Evolutionary conservation across 108 stramenopile genomes (phyloP).

Genomic region (Seminavis robusta): DNA sequence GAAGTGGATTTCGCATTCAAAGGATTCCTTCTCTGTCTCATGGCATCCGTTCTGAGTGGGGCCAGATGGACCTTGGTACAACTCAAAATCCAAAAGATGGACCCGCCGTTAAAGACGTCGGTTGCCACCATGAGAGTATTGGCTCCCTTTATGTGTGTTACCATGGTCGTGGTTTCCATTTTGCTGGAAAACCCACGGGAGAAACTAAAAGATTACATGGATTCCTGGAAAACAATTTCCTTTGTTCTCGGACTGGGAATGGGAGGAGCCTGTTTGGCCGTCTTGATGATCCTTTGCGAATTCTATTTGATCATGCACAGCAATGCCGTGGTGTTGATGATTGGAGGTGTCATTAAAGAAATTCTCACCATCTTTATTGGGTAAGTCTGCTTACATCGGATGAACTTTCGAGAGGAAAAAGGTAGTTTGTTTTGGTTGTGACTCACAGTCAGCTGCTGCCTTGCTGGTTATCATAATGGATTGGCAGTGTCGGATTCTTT

Average conservation of each 20-base stretch:
- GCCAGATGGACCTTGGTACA: constrained; percentile 87
- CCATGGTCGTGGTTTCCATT: constrained; percentile 63
- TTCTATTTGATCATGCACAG: constrained; percentile 83
- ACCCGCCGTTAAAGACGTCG: constrained; percentile 79
- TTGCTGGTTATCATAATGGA: background rate
- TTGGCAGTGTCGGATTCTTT: constrained; percentile 56
- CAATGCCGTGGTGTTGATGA: constrained; percentile 83
- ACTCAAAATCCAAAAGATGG: constrained; percentile 69
- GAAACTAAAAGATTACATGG: constrained; percentile 34
- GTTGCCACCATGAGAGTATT: constrained; percentile 80
- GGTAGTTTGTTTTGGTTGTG: background rate
- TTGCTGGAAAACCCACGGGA: constrained; percentile 64
- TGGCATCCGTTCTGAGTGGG: constrained; percentile 65
- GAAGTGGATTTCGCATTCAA: constrained; percentile 27
- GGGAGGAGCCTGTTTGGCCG: constrained; percentile 70
- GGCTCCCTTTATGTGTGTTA: constrained; percentile 74
- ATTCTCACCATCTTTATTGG: constrained; percentile 82
- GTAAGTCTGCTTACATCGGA: constrained; percentile 17
- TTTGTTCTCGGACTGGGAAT: constrained; percentile 51
- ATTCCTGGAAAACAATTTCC: background rate
- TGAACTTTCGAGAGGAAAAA: background rate
- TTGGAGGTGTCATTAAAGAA: constrained; percentile 90
- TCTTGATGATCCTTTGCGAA: constrained; percentile 85
- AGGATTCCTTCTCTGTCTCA: constrained; percentile 69
- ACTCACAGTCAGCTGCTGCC: background rate